These are phyloP conservation scores for Aspergillus amoenus DNA, from an alignment of 2,329 filamentous ascomycete genomes.

Conservation along the genomic window DNA sequence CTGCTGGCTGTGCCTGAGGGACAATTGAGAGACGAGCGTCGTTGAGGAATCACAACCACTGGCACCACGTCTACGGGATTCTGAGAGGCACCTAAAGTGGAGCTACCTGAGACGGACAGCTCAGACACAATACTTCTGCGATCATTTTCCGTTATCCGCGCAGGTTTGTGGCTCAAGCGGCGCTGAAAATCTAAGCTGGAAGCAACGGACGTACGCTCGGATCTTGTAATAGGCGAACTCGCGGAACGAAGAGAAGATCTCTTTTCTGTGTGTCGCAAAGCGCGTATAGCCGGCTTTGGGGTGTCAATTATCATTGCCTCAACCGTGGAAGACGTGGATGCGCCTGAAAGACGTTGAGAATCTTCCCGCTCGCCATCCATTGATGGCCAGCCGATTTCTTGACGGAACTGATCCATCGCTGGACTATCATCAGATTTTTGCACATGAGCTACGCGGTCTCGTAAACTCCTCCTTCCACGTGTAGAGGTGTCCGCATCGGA, in stretches of 20 bases:
- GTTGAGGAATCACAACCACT: slow-evolving; percentile 49
- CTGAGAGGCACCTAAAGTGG: slow-evolving; percentile 29
- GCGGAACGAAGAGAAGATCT: slow-evolving; percentile 52
- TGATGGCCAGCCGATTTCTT: slow-evolving; percentile 52
- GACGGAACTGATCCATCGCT: slow-evolving; percentile 50
- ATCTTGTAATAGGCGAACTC: slow-evolving; percentile 45
- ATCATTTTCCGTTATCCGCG: slow-evolving; percentile 49
- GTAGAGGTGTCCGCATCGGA: slow-evolving; percentile 22
- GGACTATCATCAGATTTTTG: slow-evolving; percentile 28
- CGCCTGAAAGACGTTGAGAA: slow-evolving; percentile 47
- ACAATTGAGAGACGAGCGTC: slow-evolving; percentile 43
- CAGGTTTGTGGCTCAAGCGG: slow-evolving; percentile 52
- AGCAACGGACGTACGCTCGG: slow-evolving; percentile 46
- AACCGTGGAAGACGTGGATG: slow-evolving; percentile 55
- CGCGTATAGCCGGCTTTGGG: slow-evolving; percentile 45
- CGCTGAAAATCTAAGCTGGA: slow-evolving; percentile 47
- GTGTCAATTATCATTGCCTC: slow-evolving; percentile 57
- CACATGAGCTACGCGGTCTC: slow-evolving; percentile 32
- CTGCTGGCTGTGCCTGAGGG: slow-evolving; percentile 39
- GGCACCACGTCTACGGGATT: slow-evolving; percentile 43
- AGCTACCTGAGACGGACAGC: slow-evolving; percentile 36
- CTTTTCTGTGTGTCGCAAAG: slow-evolving; percentile 55
- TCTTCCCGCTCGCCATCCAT: slow-evolving; percentile 31
- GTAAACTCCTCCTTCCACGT: slow-evolving; percentile 33
- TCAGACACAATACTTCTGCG: slow-evolving; percentile 46